Evolutionary conservation across 768 basidiomycete species (phyloP).

Genomic region (Asterophora lycoperdoides): DNA sequence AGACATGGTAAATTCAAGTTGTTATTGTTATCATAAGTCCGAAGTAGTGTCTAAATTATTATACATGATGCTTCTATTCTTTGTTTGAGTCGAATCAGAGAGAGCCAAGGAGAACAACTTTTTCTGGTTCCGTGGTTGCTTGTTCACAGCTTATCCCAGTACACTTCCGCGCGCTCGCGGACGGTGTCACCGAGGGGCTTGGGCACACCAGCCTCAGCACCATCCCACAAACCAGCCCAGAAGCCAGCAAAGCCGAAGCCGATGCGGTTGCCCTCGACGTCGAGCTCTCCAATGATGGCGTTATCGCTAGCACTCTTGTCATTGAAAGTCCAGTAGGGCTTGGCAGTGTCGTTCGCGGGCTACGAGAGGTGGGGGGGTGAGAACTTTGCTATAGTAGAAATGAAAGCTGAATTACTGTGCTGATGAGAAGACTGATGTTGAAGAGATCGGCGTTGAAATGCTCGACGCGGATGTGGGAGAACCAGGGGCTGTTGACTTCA

Average conservation of each 20-base stretch:
- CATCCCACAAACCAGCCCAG: conserved; percentile 17
- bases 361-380: neutral
- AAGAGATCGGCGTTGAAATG: conserved; percentile 20
- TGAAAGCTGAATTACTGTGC: conserved; percentile 9
- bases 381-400: neutral
- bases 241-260: conserved; percentile 20
- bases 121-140: too few relatives aligned
- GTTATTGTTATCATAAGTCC: too few relatives aligned
- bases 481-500: conserved; percentile 14
- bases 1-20: too few relatives aligned
- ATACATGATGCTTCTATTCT: too few relatives aligned
- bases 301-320: conserved; percentile 6
- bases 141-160: conserved; percentile 15
- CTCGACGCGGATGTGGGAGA: conserved; percentile 13
- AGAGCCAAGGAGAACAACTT: too few relatives aligned
- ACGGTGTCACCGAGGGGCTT: conserved; percentile 17
- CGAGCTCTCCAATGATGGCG: conserved; percentile 15
- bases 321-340: conserved; percentile 19
- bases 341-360: conserved; percentile 7
- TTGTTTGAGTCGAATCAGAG: too few relatives aligned
- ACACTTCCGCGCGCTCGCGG: conserved; percentile 22
- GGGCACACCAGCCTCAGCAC: conserved; percentile 11
- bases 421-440: conserved; percentile 15
- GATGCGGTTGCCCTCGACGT: conserved; percentile 5
- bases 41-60: too few relatives aligned